phyloP scores from a whole-genome alignment of 371 early-diverging fungal genomes.

The Zychaea mexicana region DNA sequence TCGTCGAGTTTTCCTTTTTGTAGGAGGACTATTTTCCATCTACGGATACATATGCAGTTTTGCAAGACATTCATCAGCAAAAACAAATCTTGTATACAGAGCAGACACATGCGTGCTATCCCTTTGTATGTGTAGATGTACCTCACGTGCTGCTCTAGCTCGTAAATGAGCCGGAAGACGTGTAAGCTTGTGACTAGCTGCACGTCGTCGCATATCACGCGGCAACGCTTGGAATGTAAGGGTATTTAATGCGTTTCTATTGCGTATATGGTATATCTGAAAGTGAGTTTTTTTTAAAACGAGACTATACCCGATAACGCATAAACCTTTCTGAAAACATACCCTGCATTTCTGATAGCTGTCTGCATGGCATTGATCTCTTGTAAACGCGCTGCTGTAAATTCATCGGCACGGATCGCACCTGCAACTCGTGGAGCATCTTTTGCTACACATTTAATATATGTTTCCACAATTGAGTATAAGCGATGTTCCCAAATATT shows the following conservation, averaged over 20 bases:
- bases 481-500: background rate
- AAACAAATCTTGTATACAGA: too few relatives aligned
- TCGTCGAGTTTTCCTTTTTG: constrained; percentile 3
- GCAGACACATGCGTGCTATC: too few relatives aligned
- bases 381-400: constrained; percentile 62
- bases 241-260: constrained; percentile 26
- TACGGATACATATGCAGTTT: too few relatives aligned
- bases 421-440: constrained; percentile 17
- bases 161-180: constrained; percentile 78
- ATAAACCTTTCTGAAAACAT: background rate
- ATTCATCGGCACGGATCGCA: constrained; percentile 19
- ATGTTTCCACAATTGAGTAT: too few relatives aligned
- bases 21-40: constrained; percentile 19
- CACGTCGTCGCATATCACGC: constrained; percentile 84
- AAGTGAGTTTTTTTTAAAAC: too few relatives aligned
- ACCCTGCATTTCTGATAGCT: constrained; percentile 59
- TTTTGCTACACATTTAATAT: too few relatives aligned
- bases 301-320: background rate
- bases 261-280: too few relatives aligned
- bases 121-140: constrained; percentile 19
- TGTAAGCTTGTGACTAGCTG: constrained; percentile 89
- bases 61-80: too few relatives aligned
- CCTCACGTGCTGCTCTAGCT: constrained; percentile 72
- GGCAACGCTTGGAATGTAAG: constrained; percentile 86
- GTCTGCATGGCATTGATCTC: constrained; percentile 83